Conservation (phyloP, 306 rosid species). For the Vicia faba region DNA sequence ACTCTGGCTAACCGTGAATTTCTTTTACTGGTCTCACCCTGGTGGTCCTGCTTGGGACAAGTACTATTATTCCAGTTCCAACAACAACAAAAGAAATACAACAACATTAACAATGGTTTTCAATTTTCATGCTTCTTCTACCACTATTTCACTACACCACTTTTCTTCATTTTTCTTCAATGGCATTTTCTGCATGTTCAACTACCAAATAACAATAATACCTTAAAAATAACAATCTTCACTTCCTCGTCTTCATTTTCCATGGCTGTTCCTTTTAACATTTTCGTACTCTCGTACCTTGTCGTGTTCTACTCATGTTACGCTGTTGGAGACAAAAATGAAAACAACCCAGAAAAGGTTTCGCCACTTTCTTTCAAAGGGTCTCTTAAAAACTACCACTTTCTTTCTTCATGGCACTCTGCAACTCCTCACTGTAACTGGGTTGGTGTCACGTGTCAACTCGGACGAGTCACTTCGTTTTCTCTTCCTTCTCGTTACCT, state of each 20-base stretch:
- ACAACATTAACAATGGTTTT: conserved; percentile 33
- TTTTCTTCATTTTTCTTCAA: too few relatives aligned
- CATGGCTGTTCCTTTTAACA: conserved; percentile 41
- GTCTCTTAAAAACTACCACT: conserved; percentile 48
- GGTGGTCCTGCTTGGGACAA: too few relatives aligned
- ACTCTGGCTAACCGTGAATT: too few relatives aligned
- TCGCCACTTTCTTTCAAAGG: conserved; percentile 69
- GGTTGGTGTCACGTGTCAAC: conserved; percentile 71
- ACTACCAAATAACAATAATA: neutral
- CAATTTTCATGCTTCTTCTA: too few relatives aligned
- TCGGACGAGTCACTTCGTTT: too few relatives aligned
- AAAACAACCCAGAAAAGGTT: conserved; percentile 48
- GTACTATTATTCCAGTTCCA: too few relatives aligned
- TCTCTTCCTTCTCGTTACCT: conserved; percentile 57
- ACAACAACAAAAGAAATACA: too few relatives aligned
- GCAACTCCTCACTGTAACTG: conserved; percentile 67
- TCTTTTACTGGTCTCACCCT: too few relatives aligned
- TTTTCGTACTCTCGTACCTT: conserved; percentile 31
- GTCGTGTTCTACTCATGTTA: conserved; percentile 29
- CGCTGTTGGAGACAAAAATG: too few relatives aligned
- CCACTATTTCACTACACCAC: too few relatives aligned
- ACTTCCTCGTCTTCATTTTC: neutral
- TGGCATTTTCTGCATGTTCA: too few relatives aligned
- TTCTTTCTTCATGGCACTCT: conserved; percentile 60
- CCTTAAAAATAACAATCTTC: too few relatives aligned